phyloP scores from a whole-genome alignment of 371 early-diverging fungal genomes.

The Mucor piriformis region DNA sequence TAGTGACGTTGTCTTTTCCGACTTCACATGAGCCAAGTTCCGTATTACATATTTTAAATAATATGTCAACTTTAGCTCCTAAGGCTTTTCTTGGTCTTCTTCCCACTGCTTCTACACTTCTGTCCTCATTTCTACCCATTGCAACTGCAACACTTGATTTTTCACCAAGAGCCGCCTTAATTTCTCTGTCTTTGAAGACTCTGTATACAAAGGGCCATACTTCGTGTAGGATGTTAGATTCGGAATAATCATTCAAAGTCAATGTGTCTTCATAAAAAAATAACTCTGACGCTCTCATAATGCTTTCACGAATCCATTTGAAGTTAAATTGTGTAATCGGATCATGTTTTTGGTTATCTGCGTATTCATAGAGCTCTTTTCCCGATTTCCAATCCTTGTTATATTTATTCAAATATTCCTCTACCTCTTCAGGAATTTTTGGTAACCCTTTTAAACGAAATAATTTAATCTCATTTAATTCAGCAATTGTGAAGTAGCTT shows the following conservation, averaged over 20 bases:
- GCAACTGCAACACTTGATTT: conserved; percentile 1
- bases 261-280: conserved; percentile 4
- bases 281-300: conserved; percentile 2
- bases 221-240: conserved; percentile 5
- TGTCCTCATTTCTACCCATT: conserved; percentile 1
- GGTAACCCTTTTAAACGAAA: not conserved
- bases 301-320: conserved; percentile 9
- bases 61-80: conserved; percentile 10
- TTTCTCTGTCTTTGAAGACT: not conserved
- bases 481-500: not conserved
- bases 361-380: conserved; percentile 2
- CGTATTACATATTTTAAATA: not conserved
- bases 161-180: conserved; percentile 7
- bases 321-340: not conserved
- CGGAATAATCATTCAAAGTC: conserved; percentile 3
- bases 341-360: not conserved
- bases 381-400: not conserved
- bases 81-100: conserved; percentile 15
- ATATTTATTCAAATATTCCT: conserved; percentile 11
- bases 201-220: conserved; percentile 20
- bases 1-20: conserved; percentile 4
- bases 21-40: conserved; percentile 20
- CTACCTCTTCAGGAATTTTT: not conserved
- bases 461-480: conserved; percentile 13
- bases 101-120: conserved; percentile 3